Evolutionary conservation across 208 protist species (phyloP).

Genomic region (Herpetomonas muscarum): DNA sequence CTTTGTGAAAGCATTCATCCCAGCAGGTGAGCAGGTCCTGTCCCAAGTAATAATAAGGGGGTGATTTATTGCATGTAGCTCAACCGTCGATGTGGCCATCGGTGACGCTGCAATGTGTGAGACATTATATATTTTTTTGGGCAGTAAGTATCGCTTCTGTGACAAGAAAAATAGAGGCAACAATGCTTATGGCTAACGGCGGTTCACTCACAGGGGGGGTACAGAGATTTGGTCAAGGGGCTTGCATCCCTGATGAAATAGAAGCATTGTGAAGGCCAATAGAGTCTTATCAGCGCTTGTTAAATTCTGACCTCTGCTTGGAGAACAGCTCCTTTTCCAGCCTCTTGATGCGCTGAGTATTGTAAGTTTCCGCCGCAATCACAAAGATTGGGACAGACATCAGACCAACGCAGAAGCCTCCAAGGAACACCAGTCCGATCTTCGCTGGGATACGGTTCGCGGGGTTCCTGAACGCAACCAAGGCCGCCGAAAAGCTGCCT

Average conservation of each 20-base stretch:
- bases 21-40: too few species aligned
- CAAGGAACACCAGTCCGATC: conserved; percentile 59
- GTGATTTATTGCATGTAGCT: too few species aligned
- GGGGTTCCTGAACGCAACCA: conserved; percentile 49
- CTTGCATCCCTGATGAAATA: too few species aligned
- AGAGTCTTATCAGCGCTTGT: conserved; percentile 19
- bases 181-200: too few species aligned
- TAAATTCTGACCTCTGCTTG: conserved; percentile 69
- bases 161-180: background rate
- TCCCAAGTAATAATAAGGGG: too few species aligned
- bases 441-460: conserved; percentile 57
- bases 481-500: conserved; percentile 65
- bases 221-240: too few species aligned
- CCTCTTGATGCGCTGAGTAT: conserved; percentile 65
- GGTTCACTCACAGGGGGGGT: too few species aligned
- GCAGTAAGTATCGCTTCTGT: background rate
- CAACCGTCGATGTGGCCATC: too few species aligned
- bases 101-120: too few species aligned
- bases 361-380: conserved; percentile 57
- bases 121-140: background rate
- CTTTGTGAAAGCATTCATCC: too few species aligned
- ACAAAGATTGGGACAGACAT: conserved; percentile 66
- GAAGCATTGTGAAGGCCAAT: background rate
- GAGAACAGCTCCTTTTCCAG: conserved; percentile 72
- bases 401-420: conserved; percentile 67